Evolutionary conservation across 2,329 filamentous ascomycete species (phyloP), one percentile per base, ranked within the genome.

Genomic region (Colletotrichum lini): DNA sequence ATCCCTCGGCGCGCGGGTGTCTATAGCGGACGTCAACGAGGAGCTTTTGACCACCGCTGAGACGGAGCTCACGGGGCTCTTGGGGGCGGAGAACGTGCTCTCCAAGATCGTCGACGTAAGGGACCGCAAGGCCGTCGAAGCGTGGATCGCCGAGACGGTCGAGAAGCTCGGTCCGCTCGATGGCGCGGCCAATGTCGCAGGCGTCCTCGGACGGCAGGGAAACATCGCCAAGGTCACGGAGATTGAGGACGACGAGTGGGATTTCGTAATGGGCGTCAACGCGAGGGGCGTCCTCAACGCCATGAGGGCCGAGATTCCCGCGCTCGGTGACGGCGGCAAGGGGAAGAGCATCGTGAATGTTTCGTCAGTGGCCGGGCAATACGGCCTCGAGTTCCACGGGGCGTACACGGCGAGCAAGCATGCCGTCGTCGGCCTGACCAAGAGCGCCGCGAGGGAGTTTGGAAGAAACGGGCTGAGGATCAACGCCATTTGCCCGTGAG

Each of bases 241-340:
- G 18, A 72, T 82, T 23, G 78, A 77, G 0, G 80, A 84, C 23
- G 79, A 82, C 0, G 79, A 83, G 26, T 87, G 83, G 83, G 80
- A 83, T 50, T 77, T 77, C 38, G 77, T 84, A 18, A 76, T 87
- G 64, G 74, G 76, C 2, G 82, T 87, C 12, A 88, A 88, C 74
- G 70, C 83, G 9, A 81, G 76, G 9, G 87, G 88, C 6, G 77
- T 85, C 38, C 85, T 88, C 77, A 84, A 87, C 60, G 88, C 85
- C 69, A 71, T 90, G 69, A 79, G 85, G 18, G 84, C 85, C n/a
- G 76, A 89, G 74, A 70, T 89, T 13, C 79, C 77, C 16, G 78
- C 79, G 0, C 83, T 88, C 65, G 75, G 73, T 38, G 76, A 79
- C 9, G 74, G 79, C 15, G 64, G 57, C 0, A 67, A 62, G 16